Evolutionary conservation across 495 filamentous ascomycete species (phyloP), one percentile per base, ranked within the genome.

Genomic region (Penicillium roqueforti): DNA sequence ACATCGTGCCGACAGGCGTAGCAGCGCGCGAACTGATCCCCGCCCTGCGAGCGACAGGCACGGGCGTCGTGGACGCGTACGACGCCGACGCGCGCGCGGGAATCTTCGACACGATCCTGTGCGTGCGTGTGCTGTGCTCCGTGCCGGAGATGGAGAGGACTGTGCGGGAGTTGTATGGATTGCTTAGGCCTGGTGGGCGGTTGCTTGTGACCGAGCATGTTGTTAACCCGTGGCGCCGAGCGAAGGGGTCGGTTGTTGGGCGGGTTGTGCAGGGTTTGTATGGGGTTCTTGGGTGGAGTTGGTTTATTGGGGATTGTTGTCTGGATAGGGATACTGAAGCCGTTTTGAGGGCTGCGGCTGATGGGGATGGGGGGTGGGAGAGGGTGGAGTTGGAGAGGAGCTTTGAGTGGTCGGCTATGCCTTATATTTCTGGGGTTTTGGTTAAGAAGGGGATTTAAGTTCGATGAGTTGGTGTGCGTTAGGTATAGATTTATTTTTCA

Each of bases 121-220:
- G 82, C 13, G 72, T 89, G 40, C 79, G 87, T 9, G 88, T 88
- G 43, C 73, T 92, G 4, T 92, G 87, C 68, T 84, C 81, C 46
- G 84, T 91, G 48, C 86, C 86, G 1, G 70, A 82, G 11, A 80
- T 85, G 29, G 73, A 82, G 57, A 59, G 59, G 10, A 82, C 85
- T 40, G 78, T 80, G 14, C 61, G 57, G 13, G 79, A 81, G 46
- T 59, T 91, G 49, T 91, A 88, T 68, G 50, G 58, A 3, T 71
- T 84, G 54, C 66, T 92, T 19, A 83, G 80, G 61, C 82, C 84
- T 0, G 87, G 87, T 9, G 88, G 87, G 0, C 63, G 75, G 38
- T 77, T 87, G 79, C 79, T 88, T 39, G 74, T 88, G 11, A 85
- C 81, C 39, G 88, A 92, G 74, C 88, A 92, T 71, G 84, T 91